Percentiles rank a stretch among this genome's conserved stretches.
Conservation (phyloP, 768 basidiomycete species). For the Neoboletus magnificus region DNA sequence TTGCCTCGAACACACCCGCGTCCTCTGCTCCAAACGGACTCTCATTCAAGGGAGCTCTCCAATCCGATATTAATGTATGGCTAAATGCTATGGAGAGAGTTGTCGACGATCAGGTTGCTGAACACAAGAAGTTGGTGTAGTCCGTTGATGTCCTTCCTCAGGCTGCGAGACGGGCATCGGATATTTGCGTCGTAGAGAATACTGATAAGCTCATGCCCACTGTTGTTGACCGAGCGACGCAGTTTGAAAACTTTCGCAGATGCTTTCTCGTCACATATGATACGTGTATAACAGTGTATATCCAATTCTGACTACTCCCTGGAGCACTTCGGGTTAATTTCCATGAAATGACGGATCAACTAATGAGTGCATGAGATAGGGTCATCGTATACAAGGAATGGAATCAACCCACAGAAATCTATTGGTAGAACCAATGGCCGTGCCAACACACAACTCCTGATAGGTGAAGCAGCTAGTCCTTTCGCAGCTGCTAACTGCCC, state of each 20-base stretch:
- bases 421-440: conserved; percentile 11
- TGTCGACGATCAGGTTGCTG: conserved; percentile 54
- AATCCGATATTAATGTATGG: conserved; percentile 62
- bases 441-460: background rate
- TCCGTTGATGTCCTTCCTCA: background rate
- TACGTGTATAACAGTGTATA: conserved; percentile 1
- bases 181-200: background rate
- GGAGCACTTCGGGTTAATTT: conserved; percentile 3
- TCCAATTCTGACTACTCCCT: background rate
- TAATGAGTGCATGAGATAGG: conserved; percentile 6
- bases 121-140: conserved; percentile 46
- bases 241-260: background rate
- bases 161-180: background rate
- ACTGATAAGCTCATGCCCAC: background rate
- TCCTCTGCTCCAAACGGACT: conserved; percentile 2
- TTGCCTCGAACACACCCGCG: conserved; percentile 12
- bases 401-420: conserved; percentile 22
- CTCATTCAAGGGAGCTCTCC: conserved; percentile 7
- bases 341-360: conserved; percentile 25
- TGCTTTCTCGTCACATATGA: background rate
- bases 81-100: conserved; percentile 81
- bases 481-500: conserved; percentile 1
- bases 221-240: background rate
- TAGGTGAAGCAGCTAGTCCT: conserved; percentile 6
- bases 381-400: background rate